These are phyloP conservation scores for Hydnomerulius pinastri DNA, from an alignment of 768 basidiomycete genomes.

Conservation along the genomic window DNA sequence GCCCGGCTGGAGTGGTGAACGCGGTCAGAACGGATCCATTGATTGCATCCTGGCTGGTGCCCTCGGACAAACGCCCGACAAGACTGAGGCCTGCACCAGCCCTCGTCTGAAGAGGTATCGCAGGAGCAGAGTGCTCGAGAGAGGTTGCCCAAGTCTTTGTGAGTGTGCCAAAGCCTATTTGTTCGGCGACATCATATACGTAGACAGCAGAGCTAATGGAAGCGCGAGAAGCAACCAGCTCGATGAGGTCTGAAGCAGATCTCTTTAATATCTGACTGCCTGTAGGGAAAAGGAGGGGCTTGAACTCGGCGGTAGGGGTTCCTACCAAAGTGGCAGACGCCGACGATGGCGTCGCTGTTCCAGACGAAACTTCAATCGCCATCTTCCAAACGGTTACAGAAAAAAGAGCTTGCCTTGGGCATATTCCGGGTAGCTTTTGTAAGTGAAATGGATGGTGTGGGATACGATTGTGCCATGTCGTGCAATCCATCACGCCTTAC, in stretches of 20 bases:
- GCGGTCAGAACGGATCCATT: constrained; percentile 67
- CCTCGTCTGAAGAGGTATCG: constrained; percentile 77
- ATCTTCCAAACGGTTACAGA: constrained; percentile 10
- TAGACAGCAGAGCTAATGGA: constrained; percentile 68
- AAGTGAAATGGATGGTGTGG: constrained; percentile 12
- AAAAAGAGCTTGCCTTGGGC: background rate
- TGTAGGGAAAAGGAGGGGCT: constrained; percentile 12
- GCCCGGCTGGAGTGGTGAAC: constrained; percentile 81
- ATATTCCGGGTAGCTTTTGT: constrained; percentile 4
- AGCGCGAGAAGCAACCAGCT: constrained; percentile 62
- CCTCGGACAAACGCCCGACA: constrained; percentile 77
- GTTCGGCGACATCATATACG: constrained; percentile 81
- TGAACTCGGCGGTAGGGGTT: constrained; percentile 32
- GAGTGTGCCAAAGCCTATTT: constrained; percentile 76
- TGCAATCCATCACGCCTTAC: constrained; percentile 27
- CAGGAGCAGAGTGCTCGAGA: constrained; percentile 45
- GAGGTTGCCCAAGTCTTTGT: constrained; percentile 65
- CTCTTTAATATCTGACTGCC: constrained; percentile 5
- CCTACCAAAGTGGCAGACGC: constrained; percentile 37
- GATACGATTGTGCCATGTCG: constrained; percentile 33
- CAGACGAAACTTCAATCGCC: constrained; percentile 26
- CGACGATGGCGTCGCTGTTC: constrained; percentile 30
- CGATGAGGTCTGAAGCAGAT: constrained; percentile 65
- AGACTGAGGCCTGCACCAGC: constrained; percentile 82
- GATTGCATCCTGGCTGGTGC: constrained; percentile 67